Conservation (phyloP, 768 basidiomycete species). For the Dentipellis sp. region DNA sequence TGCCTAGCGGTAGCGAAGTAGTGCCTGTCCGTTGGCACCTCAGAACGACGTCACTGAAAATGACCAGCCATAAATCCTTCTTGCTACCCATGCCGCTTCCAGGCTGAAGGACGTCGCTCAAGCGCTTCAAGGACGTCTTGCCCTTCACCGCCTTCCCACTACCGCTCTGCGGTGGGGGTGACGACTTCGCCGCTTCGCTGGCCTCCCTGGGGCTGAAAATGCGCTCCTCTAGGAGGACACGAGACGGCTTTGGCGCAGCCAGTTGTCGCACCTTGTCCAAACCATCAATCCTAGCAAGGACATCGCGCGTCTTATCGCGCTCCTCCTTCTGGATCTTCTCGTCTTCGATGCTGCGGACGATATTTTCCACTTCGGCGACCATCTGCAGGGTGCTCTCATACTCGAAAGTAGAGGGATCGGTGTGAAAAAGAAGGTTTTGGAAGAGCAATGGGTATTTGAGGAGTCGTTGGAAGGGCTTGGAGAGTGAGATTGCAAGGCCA, state of each 20-base stretch:
- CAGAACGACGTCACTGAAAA: conserved; percentile 92
- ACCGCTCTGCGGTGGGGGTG: conserved; percentile 26
- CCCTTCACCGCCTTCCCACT: conserved; percentile 56
- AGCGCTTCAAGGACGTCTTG: conserved; percentile 79
- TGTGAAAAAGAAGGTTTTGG: conserved; percentile 94
- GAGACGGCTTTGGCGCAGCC: conserved; percentile 82
- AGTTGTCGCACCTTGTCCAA: conserved; percentile 90
- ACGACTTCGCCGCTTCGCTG: conserved; percentile 13
- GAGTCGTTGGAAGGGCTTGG: conserved; percentile 94
- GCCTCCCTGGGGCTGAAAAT: conserved; percentile 31
- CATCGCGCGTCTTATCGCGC: conserved; percentile 89
- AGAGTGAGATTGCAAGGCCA: conserved; percentile 88
- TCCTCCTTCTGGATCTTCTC: conserved; percentile 97
- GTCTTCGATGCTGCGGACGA: conserved; percentile 95
- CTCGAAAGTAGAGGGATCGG: conserved; percentile 94
- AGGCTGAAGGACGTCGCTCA: conserved; percentile 79
- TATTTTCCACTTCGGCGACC: conserved; percentile 94
- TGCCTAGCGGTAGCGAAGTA: conserved; percentile 72
- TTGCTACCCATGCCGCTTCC: conserved; percentile 48
- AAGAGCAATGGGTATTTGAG: conserved; percentile 96
- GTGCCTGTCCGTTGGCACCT: conserved; percentile 87
- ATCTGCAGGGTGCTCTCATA: conserved; percentile 94
- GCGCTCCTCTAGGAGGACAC: conserved; percentile 80
- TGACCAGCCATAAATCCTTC: conserved; percentile 90
- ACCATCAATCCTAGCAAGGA: conserved; percentile 93